Conservation (phyloP, 2,329 filamentous ascomycete genomes). For the Lecanicillium sp. region DNA sequence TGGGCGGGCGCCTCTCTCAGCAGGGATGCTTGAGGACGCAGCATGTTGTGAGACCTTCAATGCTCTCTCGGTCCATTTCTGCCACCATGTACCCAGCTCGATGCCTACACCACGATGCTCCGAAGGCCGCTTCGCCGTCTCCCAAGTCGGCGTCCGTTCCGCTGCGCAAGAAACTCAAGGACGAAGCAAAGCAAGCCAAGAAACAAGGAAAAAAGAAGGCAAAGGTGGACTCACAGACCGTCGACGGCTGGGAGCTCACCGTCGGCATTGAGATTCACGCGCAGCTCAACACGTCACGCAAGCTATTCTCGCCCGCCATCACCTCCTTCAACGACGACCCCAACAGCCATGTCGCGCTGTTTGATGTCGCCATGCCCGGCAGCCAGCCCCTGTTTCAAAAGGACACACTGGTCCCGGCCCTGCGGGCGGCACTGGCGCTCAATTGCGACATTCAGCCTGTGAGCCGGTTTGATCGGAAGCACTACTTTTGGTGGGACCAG, state of each 20-base stretch:
- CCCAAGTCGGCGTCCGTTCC: constrained; percentile 31
- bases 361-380: constrained; percentile 84
- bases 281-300: constrained; percentile 80
- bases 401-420: constrained; percentile 76
- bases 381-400: constrained; percentile 81
- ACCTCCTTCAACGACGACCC: constrained; percentile 60
- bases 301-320: constrained; percentile 75
- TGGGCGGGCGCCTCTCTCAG: constrained; percentile 34
- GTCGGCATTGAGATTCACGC: constrained; percentile 97
- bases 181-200: constrained; percentile 63
- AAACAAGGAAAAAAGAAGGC: constrained; percentile 47
- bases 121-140: constrained; percentile 14
- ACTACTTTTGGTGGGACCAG: constrained; percentile 99
- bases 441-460: constrained; percentile 68
- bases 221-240: constrained; percentile 40
- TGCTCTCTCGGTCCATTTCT: constrained; percentile 8
- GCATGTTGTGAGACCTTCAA: constrained; percentile 12
- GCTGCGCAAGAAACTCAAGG: constrained; percentile 65
- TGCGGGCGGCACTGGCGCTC: constrained; percentile 80
- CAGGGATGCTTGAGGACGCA: constrained; percentile 30
- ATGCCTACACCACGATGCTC: constrained; percentile 24
- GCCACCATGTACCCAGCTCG: constrained; percentile 14
- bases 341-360: constrained; percentile 81
- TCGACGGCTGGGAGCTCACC: constrained; percentile 79
- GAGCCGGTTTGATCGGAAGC: constrained; percentile 90